Evolutionary conservation across 2,329 filamentous ascomycete species (phyloP).

Genomic region (Curvularia spicifera): DNA sequence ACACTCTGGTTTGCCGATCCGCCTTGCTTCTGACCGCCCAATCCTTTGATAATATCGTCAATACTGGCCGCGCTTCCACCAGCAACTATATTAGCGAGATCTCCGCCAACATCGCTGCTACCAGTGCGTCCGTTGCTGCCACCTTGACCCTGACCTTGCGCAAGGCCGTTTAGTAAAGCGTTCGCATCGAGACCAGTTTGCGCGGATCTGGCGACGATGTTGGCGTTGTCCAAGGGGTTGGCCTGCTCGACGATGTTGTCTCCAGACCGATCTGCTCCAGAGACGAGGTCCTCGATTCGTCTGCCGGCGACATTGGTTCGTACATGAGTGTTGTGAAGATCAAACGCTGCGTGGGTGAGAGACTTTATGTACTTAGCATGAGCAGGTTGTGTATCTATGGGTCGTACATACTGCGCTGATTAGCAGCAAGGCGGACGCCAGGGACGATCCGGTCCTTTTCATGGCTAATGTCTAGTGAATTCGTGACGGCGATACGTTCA

Average conservation of each 20-base stretch:
- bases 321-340: constrained; percentile 33
- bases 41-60: constrained; percentile 18
- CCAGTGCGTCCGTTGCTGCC: constrained; percentile 9
- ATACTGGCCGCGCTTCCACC: constrained; percentile 22
- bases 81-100: constrained; percentile 30
- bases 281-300: constrained; percentile 35
- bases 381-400: background rate
- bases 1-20: constrained; percentile 16
- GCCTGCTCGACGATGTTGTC: constrained; percentile 14
- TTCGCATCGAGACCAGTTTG: constrained; percentile 27
- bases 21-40: constrained; percentile 22
- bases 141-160: constrained; percentile 21
- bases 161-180: constrained; percentile 28
- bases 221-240: constrained; percentile 18
- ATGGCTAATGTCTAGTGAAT: constrained; percentile 26
- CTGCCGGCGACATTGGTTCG: constrained; percentile 32
- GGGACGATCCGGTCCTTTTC: constrained; percentile 37
- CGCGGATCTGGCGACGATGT: constrained; percentile 22
- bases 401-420: constrained; percentile 38
- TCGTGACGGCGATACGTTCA: background rate
- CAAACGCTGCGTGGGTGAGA: constrained; percentile 32
- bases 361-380: constrained; percentile 34
- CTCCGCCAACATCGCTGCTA: constrained; percentile 19
- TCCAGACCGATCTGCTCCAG: constrained; percentile 29
- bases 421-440: constrained; percentile 37